Evolutionary conservation across 163 green algal species (phyloP), one percentile per base, ranked within the genome.

Genomic region (Scenedesmus sp.): DNA sequence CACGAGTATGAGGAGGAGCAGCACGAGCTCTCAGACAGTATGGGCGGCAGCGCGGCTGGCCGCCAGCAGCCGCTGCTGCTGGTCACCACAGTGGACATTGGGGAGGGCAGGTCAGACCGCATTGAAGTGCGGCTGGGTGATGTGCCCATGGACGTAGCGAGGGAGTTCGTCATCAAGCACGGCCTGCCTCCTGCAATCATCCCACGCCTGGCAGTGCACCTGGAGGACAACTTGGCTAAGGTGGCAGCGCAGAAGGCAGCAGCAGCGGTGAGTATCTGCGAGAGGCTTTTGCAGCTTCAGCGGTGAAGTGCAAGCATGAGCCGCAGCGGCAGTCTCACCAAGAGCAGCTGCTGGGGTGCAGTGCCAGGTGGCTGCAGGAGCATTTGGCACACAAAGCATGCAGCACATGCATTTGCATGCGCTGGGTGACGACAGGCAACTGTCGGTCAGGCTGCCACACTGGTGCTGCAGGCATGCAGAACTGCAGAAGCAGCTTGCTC

Each of bases 31-130:
- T n/a, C 76, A 84, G 76, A 57, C 4, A 79, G 20, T 7, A 23
- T 13, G 8, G 46, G 15, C 34, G 46, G 77, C 77, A n/a, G 15
- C 46, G n/a, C 12, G 12, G 77, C 15, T 20, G 54, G 23, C 8
- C 81, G 18, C 9, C 81, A 64, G 79, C 52, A 62, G 60, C 88
- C 88, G 23, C 70, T 92, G 82, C 88, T 98, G 12, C 95, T 99
- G 34, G 93, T 98, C 0, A 99, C 97, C 0, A 99, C 97, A 5
- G 96, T 99, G 18, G 97, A 99, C 93, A 97, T 99, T 82, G 96
- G 95, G 26, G 95, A 95, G 1, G 96, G 97, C 10, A 77, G 81
- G 56, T 94, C 91, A 18, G 97, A 96, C 59, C 90, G 91, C 20
- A 97, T 99, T 46, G 92, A 96, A 74, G 88, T 98, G 16, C 93